These are phyloP conservation scores for Bruguiera gymnorhiza DNA, from an alignment of 345 rosid species.

Conservation along the genomic window DNA sequence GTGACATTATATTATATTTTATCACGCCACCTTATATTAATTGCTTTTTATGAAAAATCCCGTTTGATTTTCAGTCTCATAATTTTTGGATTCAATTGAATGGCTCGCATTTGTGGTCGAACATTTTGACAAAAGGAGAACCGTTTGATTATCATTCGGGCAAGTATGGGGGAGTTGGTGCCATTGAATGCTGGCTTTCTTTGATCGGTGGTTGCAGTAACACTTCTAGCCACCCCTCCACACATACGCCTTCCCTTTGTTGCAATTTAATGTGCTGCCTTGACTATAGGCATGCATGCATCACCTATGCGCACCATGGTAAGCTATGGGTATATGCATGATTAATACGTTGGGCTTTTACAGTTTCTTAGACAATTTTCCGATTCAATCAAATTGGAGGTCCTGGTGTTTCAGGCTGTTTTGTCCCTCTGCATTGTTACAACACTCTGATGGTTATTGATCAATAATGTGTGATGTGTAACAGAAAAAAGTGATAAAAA, in stretches of 20 bases:
- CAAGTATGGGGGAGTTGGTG: constrained; percentile 39
- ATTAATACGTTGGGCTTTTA: too few relatives aligned
- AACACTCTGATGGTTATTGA: too few relatives aligned
- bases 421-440: too few relatives aligned
- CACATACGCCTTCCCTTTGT: constrained; percentile 33
- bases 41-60: too few relatives aligned
- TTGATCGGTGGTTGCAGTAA: constrained; percentile 38
- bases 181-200: constrained; percentile 52
- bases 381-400: too few relatives aligned
- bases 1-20: constrained; percentile 11
- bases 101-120: too few relatives aligned
- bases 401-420: too few relatives aligned
- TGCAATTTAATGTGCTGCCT: constrained; percentile 46
- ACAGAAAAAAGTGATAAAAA: constrained; percentile 24
- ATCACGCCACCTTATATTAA: too few relatives aligned
- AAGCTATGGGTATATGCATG: neutral
- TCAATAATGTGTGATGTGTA: neutral
- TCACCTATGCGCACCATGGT: constrained; percentile 55
- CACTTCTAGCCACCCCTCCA: constrained; percentile 45
- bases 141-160: constrained; percentile 22
- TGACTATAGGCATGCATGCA: constrained; percentile 58
- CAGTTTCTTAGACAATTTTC: too few relatives aligned
- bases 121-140: too few relatives aligned
- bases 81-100: too few relatives aligned
- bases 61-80: too few relatives aligned